Percentiles rank a stretch among this genome's conserved stretches.
phyloP scores from a whole-genome alignment of 306 rosid genomes.

The Biancaea sappan region DNA sequence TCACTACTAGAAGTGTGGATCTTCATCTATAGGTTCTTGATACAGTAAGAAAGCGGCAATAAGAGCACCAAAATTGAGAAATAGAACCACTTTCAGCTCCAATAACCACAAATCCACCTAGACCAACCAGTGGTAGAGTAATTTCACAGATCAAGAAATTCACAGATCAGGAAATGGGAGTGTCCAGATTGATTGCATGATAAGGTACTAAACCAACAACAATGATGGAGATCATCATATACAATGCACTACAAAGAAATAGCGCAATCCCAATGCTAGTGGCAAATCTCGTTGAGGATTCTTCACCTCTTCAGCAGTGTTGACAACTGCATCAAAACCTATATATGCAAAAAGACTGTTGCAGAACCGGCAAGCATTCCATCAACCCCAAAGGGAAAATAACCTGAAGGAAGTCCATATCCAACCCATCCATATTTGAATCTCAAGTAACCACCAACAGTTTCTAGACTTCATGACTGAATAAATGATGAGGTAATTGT shows the following conservation, averaged over 20 bases:
- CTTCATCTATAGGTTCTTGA: background rate
- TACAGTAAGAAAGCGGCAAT: background rate
- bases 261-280: slow-evolving; percentile 74
- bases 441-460: slow-evolving; percentile 79
- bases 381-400: slow-evolving; percentile 82
- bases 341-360: slow-evolving; percentile 81
- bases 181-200: slow-evolving; percentile 72
- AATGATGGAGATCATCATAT: slow-evolving; percentile 80
- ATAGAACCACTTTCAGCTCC: too few species aligned
- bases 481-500: too few species aligned
- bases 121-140: too few species aligned
- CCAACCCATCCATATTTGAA: slow-evolving; percentile 92
- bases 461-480: too few species aligned
- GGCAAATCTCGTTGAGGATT: too few species aligned
- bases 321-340: slow-evolving; percentile 86
- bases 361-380: slow-evolving; percentile 97
- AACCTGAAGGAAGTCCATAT: slow-evolving; percentile 77
- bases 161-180: slow-evolving; percentile 86
- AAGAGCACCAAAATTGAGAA: too few species aligned
- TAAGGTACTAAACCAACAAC: slow-evolving; percentile 90
- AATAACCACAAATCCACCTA: too few species aligned
- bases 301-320: slow-evolving; percentile 84
- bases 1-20: background rate
- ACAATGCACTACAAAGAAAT: slow-evolving; percentile 77
- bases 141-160: too few species aligned